Base-by-base conservation (phyloP, 2,329 filamentous ascomycete species). In the Stagonosporopsis vannaccii region DNA sequence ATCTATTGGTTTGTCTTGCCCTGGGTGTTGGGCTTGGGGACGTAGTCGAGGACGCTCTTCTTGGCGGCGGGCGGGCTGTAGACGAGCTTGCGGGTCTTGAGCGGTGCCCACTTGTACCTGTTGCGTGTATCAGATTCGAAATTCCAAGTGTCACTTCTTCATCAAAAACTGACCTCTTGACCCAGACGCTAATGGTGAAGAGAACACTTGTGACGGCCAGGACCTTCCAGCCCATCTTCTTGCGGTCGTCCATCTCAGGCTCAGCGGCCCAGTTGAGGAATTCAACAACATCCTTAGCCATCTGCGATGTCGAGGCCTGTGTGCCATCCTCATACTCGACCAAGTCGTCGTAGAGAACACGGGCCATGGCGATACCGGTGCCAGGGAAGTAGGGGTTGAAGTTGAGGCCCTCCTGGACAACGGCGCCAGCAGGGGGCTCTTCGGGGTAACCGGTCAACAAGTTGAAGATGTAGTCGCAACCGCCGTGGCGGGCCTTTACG, bases 361-460 rank as follows among this genome's bases (percentile, higher is more conserved):
- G 94, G 71, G 90, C 94, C 95, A 99, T 99, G 73, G 91, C 95
- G 78, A 99, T 99, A 77, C 94, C 94, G 70, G 95, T 98, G 76
- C 95, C 95, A 56, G 95, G 95, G 89, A 99, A 99, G 86, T 97
- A 99, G 59, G 95, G 95, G 87, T 99, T 99, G 88, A 99, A 99
- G 88, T 98, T 97, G 81, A 99, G 88, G 74, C 95, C 95, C 60
- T 88, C 87, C 71, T 88, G 89, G 58, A 99, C 90, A 71, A 85
- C 82, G 61, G 91, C 92, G 77, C 95, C 95, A 47, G 95, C 91
- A 50, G 95, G 95, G 58, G 92, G 85, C 82, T 99, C 95, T 69
- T 99, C 95, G 59, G 95, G 95, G 81, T 99, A 99, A 70, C 95
- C 95, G 53, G 95, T 99, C 75, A 99, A 83, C 78, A 99, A 85